Base-by-base conservation (phyloP, 1,284 basidiomycete species). In the Naganishia sp. region DNA sequence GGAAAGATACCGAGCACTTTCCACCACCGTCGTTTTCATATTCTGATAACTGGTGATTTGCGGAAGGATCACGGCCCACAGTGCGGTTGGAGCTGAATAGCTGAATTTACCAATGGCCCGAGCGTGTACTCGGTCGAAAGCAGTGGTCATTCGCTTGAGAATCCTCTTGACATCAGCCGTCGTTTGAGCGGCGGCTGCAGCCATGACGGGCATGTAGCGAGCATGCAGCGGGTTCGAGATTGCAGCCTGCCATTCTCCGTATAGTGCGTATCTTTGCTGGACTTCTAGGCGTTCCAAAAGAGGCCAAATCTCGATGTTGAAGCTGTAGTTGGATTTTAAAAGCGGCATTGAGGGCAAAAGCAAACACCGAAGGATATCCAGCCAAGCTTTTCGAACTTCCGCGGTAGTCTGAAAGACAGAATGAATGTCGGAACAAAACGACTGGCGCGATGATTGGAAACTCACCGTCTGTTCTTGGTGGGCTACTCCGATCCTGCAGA, bases 31-130 rank as follows among this genome's bases (percentile, higher is more conserved):
- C 53, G 86, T 85, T 18, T 92, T 92, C 69, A 99, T 83, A 77
- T 98, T 99, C 74, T 96, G 92, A 75, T 99, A 99, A 21, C 92
- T 88, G 87, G 94, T 94, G 67, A 98, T 90, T 80, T 99, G 96
- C 71, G 89, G 88, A 59, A 99, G 87, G 0, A 90, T 92, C 67
- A 90, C 90, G 16, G 86, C 81, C 82, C 98, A 99, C 72, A 99
- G 88, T 61, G 95, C 88, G 71, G 87, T 89, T 2, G 96, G 96
- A 75, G 98, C 96, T 15, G 90, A 89, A 75, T 97, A 93, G 6
- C 91, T 91, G 55, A 95, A 82, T 79, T 98, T 98, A 11, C 93
- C 94, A n/a, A 99, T 87, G 2, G 89, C 86, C 21, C 94, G 89
- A 21, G 93, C 89, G 15, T 77, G 76, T 7, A 74, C 74, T 31